phyloP scores from a whole-genome alignment of 2,329 filamentous ascomycete genomes.

The Leptographium procerum region DNA sequence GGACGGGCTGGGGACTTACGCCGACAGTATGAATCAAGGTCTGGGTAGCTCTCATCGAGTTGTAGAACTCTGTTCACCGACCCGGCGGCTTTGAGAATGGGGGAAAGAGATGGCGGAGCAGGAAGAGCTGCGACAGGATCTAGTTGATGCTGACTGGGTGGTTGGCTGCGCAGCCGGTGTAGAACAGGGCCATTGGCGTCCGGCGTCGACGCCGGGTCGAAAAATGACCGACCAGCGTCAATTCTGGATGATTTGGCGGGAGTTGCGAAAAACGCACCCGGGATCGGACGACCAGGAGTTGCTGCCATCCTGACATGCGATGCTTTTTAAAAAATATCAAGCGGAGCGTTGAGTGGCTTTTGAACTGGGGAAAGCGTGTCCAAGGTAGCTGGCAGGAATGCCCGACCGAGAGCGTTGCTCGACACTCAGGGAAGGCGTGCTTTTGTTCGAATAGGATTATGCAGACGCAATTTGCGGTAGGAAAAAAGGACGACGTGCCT shows the following conservation, averaged over 20 bases:
- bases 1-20: constrained; percentile 46
- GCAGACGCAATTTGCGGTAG: neutral
- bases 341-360: neutral
- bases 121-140: constrained; percentile 35
- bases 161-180: neutral
- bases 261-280: constrained; percentile 66
- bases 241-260: constrained; percentile 47
- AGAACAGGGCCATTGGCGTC: constrained; percentile 12
- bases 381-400: neutral
- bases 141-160: neutral
- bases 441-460: neutral
- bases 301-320: constrained; percentile 35
- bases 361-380: neutral
- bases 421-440: neutral
- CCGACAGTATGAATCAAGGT: constrained; percentile 78
- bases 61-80: constrained; percentile 73
- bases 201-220: constrained; percentile 20
- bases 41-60: constrained; percentile 70
- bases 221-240: constrained; percentile 40
- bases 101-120: constrained; percentile 18
- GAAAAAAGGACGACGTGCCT: neutral
- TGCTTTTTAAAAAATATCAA: neutral
- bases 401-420: neutral
- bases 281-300: constrained; percentile 61
- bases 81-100: constrained; percentile 67